These are phyloP conservation scores for Leccinum huronense DNA, from an alignment of 1,284 basidiomycete species.

Conservation along the genomic window DNA sequence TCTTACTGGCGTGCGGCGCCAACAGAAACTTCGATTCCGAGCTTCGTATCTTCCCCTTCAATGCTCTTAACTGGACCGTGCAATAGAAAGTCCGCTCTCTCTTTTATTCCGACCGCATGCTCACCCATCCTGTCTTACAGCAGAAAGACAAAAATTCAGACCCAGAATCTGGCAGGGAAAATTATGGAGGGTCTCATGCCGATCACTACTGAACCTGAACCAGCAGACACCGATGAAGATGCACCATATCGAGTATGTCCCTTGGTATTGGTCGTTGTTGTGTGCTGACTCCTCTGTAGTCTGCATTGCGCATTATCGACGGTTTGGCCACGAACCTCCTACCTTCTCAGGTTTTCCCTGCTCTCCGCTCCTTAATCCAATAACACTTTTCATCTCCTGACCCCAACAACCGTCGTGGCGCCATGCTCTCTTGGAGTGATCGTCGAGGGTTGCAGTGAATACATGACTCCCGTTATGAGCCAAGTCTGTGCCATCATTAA, in stretches of 20 bases:
- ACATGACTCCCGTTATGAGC: conserved; percentile 90
- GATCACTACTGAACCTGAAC: conserved; percentile 87
- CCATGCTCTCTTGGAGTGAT: conserved; percentile 95
- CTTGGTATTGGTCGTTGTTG: conserved; percentile 2
- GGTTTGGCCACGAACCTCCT: conserved; percentile 87
- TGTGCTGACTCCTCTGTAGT: conserved; percentile 42
- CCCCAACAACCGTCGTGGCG: conserved; percentile 81
- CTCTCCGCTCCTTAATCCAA: conserved; percentile 79
- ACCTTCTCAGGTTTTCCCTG: conserved; percentile 97
- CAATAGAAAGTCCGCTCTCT: conserved; percentile 62
- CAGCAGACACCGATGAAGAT: conserved; percentile 87
- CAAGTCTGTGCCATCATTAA: conserved; percentile 97
- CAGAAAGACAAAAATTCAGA: conserved; percentile 96
- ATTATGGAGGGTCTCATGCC: conserved; percentile 94
- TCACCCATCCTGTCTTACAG: conserved; percentile 39
- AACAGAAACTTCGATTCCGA: conserved; percentile 80
- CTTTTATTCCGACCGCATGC: neutral
- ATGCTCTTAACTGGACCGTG: conserved; percentile 95
- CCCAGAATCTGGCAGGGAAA: conserved; percentile 78
- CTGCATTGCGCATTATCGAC: conserved; percentile 94
- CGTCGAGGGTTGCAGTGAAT: conserved; percentile 98
- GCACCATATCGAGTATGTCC: conserved; percentile 81
- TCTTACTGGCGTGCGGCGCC: conserved; percentile 84
- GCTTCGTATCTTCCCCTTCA: conserved; percentile 89
- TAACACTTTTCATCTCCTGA: conserved; percentile 84